Evolutionary conservation across 2,329 filamentous ascomycete genomes (phyloP).

Genomic region (Fusarium foetens): DNA sequence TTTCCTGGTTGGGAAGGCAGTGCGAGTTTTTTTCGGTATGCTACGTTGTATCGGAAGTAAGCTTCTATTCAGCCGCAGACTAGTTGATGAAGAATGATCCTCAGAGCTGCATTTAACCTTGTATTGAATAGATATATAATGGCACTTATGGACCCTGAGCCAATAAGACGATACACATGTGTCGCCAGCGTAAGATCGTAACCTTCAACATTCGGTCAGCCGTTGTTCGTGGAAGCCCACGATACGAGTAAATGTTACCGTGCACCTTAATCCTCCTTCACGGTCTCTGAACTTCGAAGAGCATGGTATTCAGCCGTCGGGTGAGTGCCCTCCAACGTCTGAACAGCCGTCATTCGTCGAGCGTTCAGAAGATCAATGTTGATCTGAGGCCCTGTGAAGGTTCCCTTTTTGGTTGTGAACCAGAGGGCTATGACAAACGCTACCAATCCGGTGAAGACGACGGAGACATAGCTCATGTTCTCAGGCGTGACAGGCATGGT

Average conservation of each 20-base stretch:
- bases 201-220: not conserved
- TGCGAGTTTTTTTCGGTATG: not conserved
- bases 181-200: too few relatives aligned
- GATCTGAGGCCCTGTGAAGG: slow-evolving; percentile 35
- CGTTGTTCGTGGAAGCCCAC: not conserved
- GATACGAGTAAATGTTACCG: not conserved
- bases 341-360: slow-evolving; percentile 21
- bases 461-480: slow-evolving; percentile 42
- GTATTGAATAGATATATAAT: not conserved
- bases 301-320: not conserved
- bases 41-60: not conserved
- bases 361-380: slow-evolving; percentile 30
- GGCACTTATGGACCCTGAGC: not conserved
- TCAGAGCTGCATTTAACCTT: not conserved
- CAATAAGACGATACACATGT: not conserved
- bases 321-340: not conserved
- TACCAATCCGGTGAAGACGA: slow-evolving; percentile 28
- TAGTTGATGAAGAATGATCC: not conserved
- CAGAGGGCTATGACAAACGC: slow-evolving; percentile 33
- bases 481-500: slow-evolving; percentile 29
- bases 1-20: not conserved
- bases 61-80: not conserved
- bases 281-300: not conserved
- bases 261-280: not conserved
- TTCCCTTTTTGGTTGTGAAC: slow-evolving; percentile 33